Evolutionary conservation across 2,329 filamentous ascomycete species (phyloP).

Genomic region (Fusarium piperis): DNA sequence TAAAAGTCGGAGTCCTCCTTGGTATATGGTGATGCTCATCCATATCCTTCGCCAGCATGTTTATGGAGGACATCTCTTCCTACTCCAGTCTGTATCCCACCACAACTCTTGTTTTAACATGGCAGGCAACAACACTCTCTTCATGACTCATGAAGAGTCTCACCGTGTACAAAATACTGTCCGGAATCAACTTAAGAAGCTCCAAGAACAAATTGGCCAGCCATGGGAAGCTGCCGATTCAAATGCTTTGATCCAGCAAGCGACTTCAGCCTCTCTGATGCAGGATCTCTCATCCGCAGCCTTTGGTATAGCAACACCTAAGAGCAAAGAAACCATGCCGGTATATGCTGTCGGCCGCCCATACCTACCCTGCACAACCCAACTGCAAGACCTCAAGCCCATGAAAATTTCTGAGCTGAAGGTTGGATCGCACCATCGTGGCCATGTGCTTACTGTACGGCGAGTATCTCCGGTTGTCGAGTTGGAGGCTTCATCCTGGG

Average conservation of each 20-base stretch:
- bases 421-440: constrained; percentile 46
- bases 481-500: constrained; percentile 42
- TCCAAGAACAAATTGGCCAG: constrained; percentile 31
- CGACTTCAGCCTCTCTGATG: constrained; percentile 44
- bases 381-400: constrained; percentile 31
- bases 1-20: neutral
- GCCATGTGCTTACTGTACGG: constrained; percentile 36
- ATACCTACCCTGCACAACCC: constrained; percentile 40
- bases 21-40: neutral
- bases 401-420: constrained; percentile 40
- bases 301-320: constrained; percentile 23
- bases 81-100: neutral
- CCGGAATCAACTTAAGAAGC: constrained; percentile 34
- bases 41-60: neutral
- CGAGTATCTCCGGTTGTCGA: constrained; percentile 42
- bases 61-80: neutral
- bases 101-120: constrained; percentile 11
- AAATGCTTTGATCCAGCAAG: constrained; percentile 36
- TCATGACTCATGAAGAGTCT: constrained; percentile 45
- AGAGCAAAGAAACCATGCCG: constrained; percentile 35
- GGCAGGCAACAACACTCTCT: constrained; percentile 42
- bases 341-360: constrained; percentile 42
- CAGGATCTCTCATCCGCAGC: constrained; percentile 43
- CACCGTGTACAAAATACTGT: constrained; percentile 41
- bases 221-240: constrained; percentile 33